These are phyloP conservation scores for Euphorbia schlechtendalii DNA, from an alignment of 441 rosid species.

Conservation along the genomic window DNA sequence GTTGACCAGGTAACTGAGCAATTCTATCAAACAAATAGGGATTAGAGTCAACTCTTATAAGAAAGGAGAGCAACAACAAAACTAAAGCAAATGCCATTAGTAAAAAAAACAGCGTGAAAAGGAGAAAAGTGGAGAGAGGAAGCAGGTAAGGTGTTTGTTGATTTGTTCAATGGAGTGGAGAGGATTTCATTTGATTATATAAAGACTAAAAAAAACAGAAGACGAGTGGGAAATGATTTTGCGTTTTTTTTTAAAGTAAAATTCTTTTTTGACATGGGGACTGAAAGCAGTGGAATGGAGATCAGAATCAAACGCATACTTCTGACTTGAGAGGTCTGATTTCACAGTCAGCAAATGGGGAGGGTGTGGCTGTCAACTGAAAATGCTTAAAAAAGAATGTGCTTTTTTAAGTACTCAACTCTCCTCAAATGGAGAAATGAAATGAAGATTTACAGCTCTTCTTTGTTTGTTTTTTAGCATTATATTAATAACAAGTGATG, in stretches of 20 bases:
- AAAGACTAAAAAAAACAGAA: conserved; percentile 12
- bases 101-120: conserved; percentile 6
- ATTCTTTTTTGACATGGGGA: neutral
- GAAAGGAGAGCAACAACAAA: conserved; percentile 27
- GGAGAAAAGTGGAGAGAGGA: conserved; percentile 1
- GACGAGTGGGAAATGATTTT: neutral
- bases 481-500: conserved; percentile 4
- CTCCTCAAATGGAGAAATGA: conserved; percentile 11
- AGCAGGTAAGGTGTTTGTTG: conserved; percentile 13
- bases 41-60: conserved; percentile 26
- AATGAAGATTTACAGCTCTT: conserved; percentile 16
- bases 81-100: conserved; percentile 38
- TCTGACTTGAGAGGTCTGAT: conserved; percentile 16
- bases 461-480: conserved; percentile 15
- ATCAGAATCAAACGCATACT: conserved; percentile 23
- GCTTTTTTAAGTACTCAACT: conserved; percentile 13
- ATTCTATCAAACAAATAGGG: conserved; percentile 44
- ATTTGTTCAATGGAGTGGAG: conserved; percentile 20
- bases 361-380: conserved; percentile 18
- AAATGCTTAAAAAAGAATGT: conserved; percentile 27
- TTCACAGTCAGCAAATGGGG: conserved; percentile 23
- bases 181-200: conserved; percentile 21
- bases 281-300: conserved; percentile 5
- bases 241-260: too few relatives aligned
- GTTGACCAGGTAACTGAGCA: conserved; percentile 73